Percentiles rank a stretch among this genome's conserved stretches.
Evolutionary conservation across 352 stramenopile species (phyloP).

Genomic region (Thraustotheca clavata): DNA sequence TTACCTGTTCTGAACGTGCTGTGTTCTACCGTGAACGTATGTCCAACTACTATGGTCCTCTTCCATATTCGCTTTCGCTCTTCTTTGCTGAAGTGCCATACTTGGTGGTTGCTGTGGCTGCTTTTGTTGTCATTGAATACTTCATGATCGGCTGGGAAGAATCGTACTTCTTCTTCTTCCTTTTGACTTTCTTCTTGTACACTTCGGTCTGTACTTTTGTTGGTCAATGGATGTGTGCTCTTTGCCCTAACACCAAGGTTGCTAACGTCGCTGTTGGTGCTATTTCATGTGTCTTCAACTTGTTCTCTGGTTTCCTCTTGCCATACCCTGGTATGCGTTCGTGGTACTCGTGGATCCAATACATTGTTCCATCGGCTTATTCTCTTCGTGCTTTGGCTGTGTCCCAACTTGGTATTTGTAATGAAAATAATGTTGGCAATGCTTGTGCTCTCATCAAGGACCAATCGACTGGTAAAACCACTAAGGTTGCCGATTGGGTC

Average conservation of each 20-base stretch:
- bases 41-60: conserved; percentile 58
- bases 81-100: conserved; percentile 53
- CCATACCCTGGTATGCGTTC: conserved; percentile 40
- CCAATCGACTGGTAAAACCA: not conserved
- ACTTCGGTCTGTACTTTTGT: conserved; percentile 54
- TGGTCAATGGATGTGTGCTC: conserved; percentile 62
- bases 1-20: conserved; percentile 34
- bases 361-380: conserved; percentile 53
- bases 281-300: conserved; percentile 55
- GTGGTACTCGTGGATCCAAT: conserved; percentile 65
- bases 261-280: conserved; percentile 64
- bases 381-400: conserved; percentile 26
- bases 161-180: conserved; percentile 39
- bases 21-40: conserved; percentile 54
- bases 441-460: not conserved
- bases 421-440: not conserved
- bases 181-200: conserved; percentile 47
- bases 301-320: conserved; percentile 48
- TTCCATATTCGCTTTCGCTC: conserved; percentile 58
- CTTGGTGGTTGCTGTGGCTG: conserved; percentile 32
- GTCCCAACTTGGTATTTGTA: conserved; percentile 6
- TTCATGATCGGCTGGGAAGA: conserved; percentile 40
- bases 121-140: conserved; percentile 50
- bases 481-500: not conserved
- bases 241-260: conserved; percentile 68